Conservation (phyloP, 2,329 filamentous ascomycete species). For the Penicillium sp. region DNA sequence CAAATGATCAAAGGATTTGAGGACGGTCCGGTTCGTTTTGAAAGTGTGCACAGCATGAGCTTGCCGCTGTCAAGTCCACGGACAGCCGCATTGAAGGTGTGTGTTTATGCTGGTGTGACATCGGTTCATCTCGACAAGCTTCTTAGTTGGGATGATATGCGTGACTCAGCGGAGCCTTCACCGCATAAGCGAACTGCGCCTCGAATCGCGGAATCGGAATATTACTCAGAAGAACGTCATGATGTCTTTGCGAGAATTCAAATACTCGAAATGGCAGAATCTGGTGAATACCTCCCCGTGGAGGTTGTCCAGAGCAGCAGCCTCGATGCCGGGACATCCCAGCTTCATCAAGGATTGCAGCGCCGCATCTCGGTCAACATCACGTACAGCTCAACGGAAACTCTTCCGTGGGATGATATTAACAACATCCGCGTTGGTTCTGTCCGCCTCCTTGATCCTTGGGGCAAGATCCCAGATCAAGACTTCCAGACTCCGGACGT, state of each 20-base stretch:
- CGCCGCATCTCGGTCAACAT: slow-evolving; percentile 82
- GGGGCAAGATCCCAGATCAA: slow-evolving; percentile 80
- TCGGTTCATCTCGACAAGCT: slow-evolving; percentile 95
- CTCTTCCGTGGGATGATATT: slow-evolving; percentile 84
- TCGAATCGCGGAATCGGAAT: slow-evolving; percentile 86
- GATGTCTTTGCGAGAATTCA: slow-evolving; percentile 87
- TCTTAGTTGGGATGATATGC: slow-evolving; percentile 98
- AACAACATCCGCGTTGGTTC: slow-evolving; percentile 73
- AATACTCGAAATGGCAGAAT: slow-evolving; percentile 86
- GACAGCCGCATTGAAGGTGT: slow-evolving; percentile 75
- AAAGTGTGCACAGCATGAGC: slow-evolving; percentile 98
- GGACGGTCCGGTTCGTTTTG: slow-evolving; percentile 86
- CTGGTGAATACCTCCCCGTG: slow-evolving; percentile 85
- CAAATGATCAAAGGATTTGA: slow-evolving; percentile 94
- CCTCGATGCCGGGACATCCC: slow-evolving; percentile 85
- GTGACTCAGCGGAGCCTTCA: slow-evolving; percentile 63
- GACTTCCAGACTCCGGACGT: slow-evolving; percentile 72
- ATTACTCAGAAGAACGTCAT: slow-evolving; percentile 88
- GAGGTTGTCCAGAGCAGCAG: slow-evolving; percentile 86
- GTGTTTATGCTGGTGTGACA: slow-evolving; percentile 88
- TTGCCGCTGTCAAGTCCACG: slow-evolving; percentile 75
- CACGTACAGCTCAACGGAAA: slow-evolving; percentile 87
- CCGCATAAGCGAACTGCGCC: slow-evolving; percentile 61
- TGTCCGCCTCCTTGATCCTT: slow-evolving; percentile 78
- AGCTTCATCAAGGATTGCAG: slow-evolving; percentile 92